phyloP scores from a whole-genome alignment of 2,329 filamentous ascomycete species.

The Colletotrichum navitas region DNA sequence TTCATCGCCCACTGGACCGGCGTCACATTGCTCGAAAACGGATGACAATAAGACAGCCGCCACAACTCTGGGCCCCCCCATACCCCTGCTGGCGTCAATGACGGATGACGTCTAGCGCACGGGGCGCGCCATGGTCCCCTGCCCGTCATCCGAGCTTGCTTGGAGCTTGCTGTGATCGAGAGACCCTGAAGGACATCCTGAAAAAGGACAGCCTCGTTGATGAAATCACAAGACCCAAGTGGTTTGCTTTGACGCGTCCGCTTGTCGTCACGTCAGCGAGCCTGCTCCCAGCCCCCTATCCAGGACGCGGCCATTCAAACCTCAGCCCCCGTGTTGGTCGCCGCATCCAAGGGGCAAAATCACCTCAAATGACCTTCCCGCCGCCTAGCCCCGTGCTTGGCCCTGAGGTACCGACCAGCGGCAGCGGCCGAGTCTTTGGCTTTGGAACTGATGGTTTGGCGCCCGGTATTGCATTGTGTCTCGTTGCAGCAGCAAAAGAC shows the following conservation, averaged over 20 bases:
- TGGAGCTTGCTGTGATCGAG: background rate
- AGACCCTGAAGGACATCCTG: background rate
- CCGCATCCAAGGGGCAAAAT: conserved; percentile 39
- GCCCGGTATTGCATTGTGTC: conserved; percentile 7
- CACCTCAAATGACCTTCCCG: conserved; percentile 37
- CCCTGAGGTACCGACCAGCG: conserved; percentile 40
- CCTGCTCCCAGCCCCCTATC: background rate
- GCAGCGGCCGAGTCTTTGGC: conserved; percentile 9
- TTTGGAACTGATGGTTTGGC: background rate
- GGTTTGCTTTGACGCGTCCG: conserved; percentile 2
- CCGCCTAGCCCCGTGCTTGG: conserved; percentile 39
- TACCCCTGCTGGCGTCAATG: conserved; percentile 13
- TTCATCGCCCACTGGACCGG: background rate
- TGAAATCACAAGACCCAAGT: conserved; percentile 17
- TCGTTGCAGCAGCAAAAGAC: conserved; percentile 15
- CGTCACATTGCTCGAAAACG: background rate
- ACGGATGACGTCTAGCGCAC: conserved; percentile 36
- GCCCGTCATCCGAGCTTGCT: conserved; percentile 20
- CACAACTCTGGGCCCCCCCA: conserved; percentile 20
- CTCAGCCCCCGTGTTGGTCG: conserved; percentile 24
- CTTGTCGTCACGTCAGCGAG: conserved; percentile 17
- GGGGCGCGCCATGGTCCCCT: conserved; percentile 4
- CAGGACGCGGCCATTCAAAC: conserved; percentile 28
- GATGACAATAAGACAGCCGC: conserved; percentile 20
- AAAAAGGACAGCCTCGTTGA: conserved; percentile 11